Conservation (phyloP, 176 grass and related monocot genomes). For the Phyllostachys edulis region DNA sequence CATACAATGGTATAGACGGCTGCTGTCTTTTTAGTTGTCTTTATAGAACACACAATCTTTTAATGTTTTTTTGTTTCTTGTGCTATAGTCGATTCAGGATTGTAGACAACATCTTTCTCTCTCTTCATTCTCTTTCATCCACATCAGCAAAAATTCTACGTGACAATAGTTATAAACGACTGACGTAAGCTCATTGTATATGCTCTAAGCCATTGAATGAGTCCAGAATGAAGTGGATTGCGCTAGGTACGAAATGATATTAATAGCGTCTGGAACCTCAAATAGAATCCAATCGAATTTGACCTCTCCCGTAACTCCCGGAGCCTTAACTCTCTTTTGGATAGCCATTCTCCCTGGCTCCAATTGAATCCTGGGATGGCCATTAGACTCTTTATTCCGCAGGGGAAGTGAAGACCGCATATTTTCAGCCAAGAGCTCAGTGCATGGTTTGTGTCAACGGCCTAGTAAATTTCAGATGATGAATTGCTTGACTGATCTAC, state of each 20-base stretch:
- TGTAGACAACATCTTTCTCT: no score
- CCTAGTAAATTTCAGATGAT: slow-evolving; percentile 5
- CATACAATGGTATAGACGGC: no score
- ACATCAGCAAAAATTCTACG: no score
- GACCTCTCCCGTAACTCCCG: slow-evolving; percentile 44
- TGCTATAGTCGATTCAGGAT: no score
- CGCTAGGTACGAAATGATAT: slow-evolving; percentile 30
- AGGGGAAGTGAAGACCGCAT: slow-evolving; percentile 17
- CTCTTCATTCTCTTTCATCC: no score
- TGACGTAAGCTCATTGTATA: no score
- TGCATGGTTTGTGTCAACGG: background rate
- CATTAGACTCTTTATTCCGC: background rate
- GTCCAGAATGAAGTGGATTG: slow-evolving; percentile 19
- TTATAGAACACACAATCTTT: no score
- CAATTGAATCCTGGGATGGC: background rate
- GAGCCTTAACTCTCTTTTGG: slow-evolving; percentile 19
- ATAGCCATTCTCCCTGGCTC: slow-evolving; percentile 12
- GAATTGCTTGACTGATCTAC: slow-evolving; percentile 7
- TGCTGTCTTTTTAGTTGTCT: no score
- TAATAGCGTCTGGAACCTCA: slow-evolving; percentile 42
- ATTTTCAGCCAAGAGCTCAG: background rate
- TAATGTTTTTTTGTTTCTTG: no score
- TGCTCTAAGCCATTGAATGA: slow-evolving; percentile 23
- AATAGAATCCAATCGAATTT: slow-evolving; percentile 39
- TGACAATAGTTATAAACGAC: no score